Evolutionary conservation across 805 yeast species (phyloP).

Genomic region (Peterozyma toletana): DNA sequence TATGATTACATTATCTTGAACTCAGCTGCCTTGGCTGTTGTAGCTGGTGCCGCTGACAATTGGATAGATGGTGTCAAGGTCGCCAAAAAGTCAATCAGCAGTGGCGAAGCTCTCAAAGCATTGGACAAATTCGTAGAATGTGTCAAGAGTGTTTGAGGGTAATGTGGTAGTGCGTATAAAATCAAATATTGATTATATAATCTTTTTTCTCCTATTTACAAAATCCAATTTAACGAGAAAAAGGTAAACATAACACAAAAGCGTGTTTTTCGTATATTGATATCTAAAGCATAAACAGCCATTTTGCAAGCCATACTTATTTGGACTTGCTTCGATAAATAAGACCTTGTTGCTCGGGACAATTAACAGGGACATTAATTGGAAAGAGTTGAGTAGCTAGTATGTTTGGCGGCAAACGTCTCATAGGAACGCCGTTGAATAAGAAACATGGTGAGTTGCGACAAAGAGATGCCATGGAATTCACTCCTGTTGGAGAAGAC

Average conservation of each 20-base stretch:
- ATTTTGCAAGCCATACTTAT: too few relatives aligned
- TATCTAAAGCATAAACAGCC: neutral
- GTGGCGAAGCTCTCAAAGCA: constrained; percentile 61
- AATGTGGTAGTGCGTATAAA: neutral
- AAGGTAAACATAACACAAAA: neutral
- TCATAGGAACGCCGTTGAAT: constrained; percentile 21
- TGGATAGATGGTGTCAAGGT: constrained; percentile 76
- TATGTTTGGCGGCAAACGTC: constrained; percentile 23
- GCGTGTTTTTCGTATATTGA: neutral
- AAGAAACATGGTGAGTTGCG: constrained; percentile 12
- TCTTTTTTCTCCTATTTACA: neutral
- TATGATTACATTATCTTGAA: constrained; percentile 89
- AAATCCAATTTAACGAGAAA: neutral
- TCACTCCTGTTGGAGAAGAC: constrained; percentile 33
- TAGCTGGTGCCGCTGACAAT: constrained; percentile 55
- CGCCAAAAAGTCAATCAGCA: constrained; percentile 61
- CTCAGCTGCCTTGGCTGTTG: constrained; percentile 79
- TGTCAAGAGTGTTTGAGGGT: constrained; percentile 14
- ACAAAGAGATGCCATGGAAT: constrained; percentile 19
- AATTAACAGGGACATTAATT: too few relatives aligned
- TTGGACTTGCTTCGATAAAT: too few relatives aligned
- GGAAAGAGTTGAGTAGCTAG: neutral
- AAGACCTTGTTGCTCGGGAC: too few relatives aligned
- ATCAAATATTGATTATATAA: neutral
- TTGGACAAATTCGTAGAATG: constrained; percentile 46